Evolutionary conservation across 2,329 filamentous ascomycete species (phyloP).

Genomic region (Fusarium avenaceum): DNA sequence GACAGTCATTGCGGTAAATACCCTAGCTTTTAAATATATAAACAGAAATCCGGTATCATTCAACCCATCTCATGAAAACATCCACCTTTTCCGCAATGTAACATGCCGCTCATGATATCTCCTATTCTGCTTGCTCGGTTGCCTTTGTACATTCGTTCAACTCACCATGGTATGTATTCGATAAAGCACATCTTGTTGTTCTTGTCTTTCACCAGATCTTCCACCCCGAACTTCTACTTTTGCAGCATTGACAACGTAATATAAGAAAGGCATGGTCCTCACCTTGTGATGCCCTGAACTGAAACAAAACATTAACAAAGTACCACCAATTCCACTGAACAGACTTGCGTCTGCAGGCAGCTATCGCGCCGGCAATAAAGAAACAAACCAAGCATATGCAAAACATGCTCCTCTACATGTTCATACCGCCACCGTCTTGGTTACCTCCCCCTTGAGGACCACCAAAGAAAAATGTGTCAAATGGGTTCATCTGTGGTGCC

Average conservation of each 20-base stretch:
- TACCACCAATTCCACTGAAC: constrained; percentile 30
- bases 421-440: constrained; percentile 47
- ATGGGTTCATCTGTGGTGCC: constrained; percentile 73
- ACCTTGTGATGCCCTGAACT: constrained; percentile 13
- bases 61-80: background rate
- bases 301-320: constrained; percentile 23
- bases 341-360: constrained; percentile 31
- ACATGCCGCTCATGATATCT: constrained; percentile 40
- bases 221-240: constrained; percentile 14
- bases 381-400: constrained; percentile 20
- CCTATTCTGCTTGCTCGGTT: background rate
- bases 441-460: constrained; percentile 57
- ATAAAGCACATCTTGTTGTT: background rate
- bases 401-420: constrained; percentile 41
- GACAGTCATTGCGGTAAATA: constrained; percentile 30
- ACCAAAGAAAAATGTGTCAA: constrained; percentile 81
- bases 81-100: constrained; percentile 16
- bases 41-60: constrained; percentile 16
- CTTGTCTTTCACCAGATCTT: constrained; percentile 1
- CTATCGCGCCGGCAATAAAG: constrained; percentile 38
- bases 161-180: constrained; percentile 11
- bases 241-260: background rate
- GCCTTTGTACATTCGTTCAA: constrained; percentile 10
- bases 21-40: constrained; percentile 28
- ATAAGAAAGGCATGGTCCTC: constrained; percentile 13